phyloP scores from a whole-genome alignment of 1,284 basidiomycete species.

The Ceratobasidium theobromae region DNA sequence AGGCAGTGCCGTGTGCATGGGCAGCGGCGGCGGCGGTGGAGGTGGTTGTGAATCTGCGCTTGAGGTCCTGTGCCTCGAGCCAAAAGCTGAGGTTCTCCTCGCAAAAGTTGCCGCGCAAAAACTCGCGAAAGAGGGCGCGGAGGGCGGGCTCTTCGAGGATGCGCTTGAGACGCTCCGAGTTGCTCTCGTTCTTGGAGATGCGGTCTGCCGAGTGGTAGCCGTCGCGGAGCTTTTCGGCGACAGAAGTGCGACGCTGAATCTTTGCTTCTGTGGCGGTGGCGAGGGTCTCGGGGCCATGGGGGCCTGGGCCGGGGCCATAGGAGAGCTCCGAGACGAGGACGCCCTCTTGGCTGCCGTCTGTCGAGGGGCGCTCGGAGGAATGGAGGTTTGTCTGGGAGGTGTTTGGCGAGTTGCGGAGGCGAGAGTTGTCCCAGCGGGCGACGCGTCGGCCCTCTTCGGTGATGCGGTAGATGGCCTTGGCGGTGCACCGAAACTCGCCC shows the following conservation, averaged over 20 bases:
- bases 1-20: slow-evolving; percentile 39
- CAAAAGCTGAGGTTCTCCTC: slow-evolving; percentile 98
- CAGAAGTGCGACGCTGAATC: slow-evolving; percentile 74
- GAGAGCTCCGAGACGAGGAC: slow-evolving; percentile 40
- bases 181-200: slow-evolving; percentile 69
- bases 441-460: slow-evolving; percentile 86
- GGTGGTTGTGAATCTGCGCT: slow-evolving; percentile 92
- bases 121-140: slow-evolving; percentile 90
- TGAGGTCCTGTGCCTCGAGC: slow-evolving; percentile 97
- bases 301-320: slow-evolving; percentile 38
- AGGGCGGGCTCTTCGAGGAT: slow-evolving; percentile 93
- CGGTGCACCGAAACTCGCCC: slow-evolving; percentile 93
- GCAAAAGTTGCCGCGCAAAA: slow-evolving; percentile 91
- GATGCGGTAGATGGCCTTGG: slow-evolving; percentile 91
- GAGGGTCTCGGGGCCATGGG: slow-evolving; percentile 42
- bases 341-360: slow-evolving; percentile 50
- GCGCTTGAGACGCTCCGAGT: slow-evolving; percentile 86
- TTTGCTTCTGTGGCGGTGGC: slow-evolving; percentile 53
- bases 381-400: slow-evolving; percentile 64
- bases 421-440: slow-evolving; percentile 71
- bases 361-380: slow-evolving; percentile 47
- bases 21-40: slow-evolving; percentile 80
- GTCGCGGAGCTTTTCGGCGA: slow-evolving; percentile 71
- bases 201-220: slow-evolving; percentile 50
- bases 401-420: slow-evolving; percentile 53